Percentiles rank a stretch among this genome's conserved stretches.
Conservation (phyloP, 2,329 filamentous ascomycete species). For the Davidsoniella virescens region DNA sequence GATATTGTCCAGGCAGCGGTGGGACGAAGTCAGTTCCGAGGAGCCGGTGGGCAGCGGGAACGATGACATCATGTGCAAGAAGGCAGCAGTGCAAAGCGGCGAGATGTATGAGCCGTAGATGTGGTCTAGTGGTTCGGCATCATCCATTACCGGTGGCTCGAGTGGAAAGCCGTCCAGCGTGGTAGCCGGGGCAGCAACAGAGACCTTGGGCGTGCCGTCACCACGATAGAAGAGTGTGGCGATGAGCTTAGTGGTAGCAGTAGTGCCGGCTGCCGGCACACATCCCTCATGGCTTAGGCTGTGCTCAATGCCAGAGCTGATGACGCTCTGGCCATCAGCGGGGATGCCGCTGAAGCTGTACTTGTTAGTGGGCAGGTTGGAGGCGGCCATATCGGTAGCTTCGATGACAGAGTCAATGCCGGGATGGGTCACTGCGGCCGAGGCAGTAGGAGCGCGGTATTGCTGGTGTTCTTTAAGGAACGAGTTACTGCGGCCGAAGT, state of each 20-base stretch:
- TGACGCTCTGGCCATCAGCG: conserved; percentile 40
- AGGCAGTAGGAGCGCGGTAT: conserved; percentile 38
- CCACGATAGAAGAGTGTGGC: conserved; percentile 49
- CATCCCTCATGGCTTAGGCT: conserved; percentile 48
- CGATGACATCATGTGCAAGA: conserved; percentile 48
- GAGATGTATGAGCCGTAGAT: conserved; percentile 51
- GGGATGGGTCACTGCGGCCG: conserved; percentile 39
- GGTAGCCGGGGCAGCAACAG: conserved; percentile 38
- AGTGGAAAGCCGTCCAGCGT: conserved; percentile 43
- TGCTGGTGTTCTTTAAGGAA: conserved; percentile 48
- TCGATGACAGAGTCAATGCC: conserved; percentile 52
- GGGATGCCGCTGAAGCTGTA: conserved; percentile 42
- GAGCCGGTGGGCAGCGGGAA: conserved; percentile 38
- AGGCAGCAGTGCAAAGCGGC: conserved; percentile 47
- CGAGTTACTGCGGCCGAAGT: conserved; percentile 40
- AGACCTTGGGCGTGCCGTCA: conserved; percentile 15
- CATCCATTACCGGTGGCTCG: conserved; percentile 38
- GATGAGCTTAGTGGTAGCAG: conserved; percentile 34
- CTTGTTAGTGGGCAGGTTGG: conserved; percentile 18
- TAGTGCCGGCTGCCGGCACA: conserved; percentile 30
- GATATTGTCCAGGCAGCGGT: conserved; percentile 46
- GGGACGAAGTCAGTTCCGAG: conserved; percentile 41
- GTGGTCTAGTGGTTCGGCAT: conserved; percentile 42
- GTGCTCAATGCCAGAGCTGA: conserved; percentile 47
- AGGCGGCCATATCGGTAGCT: conserved; percentile 27